Base-by-base conservation (phyloP, 148 eudicot genomes). In the Fagopyrum homotropicum region DNA sequence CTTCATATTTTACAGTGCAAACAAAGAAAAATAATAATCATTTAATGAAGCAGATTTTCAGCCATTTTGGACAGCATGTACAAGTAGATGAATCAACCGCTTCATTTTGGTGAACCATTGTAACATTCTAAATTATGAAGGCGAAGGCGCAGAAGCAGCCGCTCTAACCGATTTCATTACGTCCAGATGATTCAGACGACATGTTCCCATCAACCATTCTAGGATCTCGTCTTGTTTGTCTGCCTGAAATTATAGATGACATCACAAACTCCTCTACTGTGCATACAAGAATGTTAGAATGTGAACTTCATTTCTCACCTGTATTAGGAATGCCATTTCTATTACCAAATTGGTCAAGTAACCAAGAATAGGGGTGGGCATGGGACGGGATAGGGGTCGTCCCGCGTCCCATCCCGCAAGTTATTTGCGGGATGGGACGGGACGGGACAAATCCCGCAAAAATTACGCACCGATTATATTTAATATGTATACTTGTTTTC, bases 351-450 rank as follows among this genome's bases (percentile, higher is more conserved):
- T 91, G 86, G 84, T 91, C 60, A 91, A 77, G 78, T 91, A 89
- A 14, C 93, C 91, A n/a, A 89, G 87, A 76, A 91, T 91, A 77
- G 89, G 93, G 73, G n/a, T n/a, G n/a, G n/a, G n/a, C n/a, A n/a
- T n/a, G n/a, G n/a, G n/a, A n/a, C n/a, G n/a, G n/a, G n/a, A n/a
- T n/a, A n/a, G n/a, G n/a, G n/a, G n/a, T n/a, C n/a, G n/a, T n/a
- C n/a, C n/a, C n/a, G n/a, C n/a, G n/a, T n/a, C n/a, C n/a, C n/a
- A n/a, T n/a, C n/a, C n/a, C n/a, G n/a, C n/a, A n/a, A n/a, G n/a
- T n/a, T n/a, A n/a, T n/a, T n/a, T n/a, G n/a, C n/a, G n/a, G n/a
- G n/a, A n/a, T n/a, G n/a, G n/a, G n/a, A n/a, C n/a, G n/a, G n/a
- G n/a, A n/a, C n/a, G n/a, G n/a, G n/a, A n/a, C n/a, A n/a, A n/a